Base-by-base conservation (phyloP, 2,329 filamentous ascomycete genomes). In the Diaporthe aspalathi region DNA sequence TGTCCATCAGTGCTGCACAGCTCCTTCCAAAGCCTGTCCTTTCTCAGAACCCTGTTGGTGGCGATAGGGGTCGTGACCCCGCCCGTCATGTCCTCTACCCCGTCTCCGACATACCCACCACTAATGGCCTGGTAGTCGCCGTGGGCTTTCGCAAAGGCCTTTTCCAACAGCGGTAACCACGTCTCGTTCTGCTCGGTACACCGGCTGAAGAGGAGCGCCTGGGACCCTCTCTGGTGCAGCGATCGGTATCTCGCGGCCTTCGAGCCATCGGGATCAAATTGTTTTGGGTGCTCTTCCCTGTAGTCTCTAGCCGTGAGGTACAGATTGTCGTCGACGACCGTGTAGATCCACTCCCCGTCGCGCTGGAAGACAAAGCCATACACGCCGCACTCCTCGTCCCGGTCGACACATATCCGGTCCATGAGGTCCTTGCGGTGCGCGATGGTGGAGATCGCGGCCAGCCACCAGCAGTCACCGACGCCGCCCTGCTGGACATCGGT, bases 291-390 rank as follows among this genome's bases (percentile, higher is more conserved):
- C 38, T 84, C 82, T 50, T 87, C 83, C 47, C 50, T 24, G 22
- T 85, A 87, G 70, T 91, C 88, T 45, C 86, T 84, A 50, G 87
- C 85, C 16, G 84, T 84, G 7, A 92, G 83, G 76, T 90, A 92
- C 8, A 93, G 84, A 76, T 93, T 93, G 79, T 94, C 92, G 76
- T 94, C 92, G 57, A 94, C 88, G 54, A 94, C 89, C 50, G 89
- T 90, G 29, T 90, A 89, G 60, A 91, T 87, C 92, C 91, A 93
- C 78, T 92, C 90, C 56, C 91, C 91, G 74, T 93, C 82, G 77
- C 91, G 85, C 78, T 91, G 89, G 78, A 93, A 93, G 38, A 93
- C 90, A 74, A 93, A 93, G 3, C 91, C 91, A 75, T 93, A 93
- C 1, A 93, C 91, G 7, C 91, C 92, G 54, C 82, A 92, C 83